Evolutionary conservation across 1,139 yeast species (phyloP).

Genomic region (Pichia kudriavzevii): DNA sequence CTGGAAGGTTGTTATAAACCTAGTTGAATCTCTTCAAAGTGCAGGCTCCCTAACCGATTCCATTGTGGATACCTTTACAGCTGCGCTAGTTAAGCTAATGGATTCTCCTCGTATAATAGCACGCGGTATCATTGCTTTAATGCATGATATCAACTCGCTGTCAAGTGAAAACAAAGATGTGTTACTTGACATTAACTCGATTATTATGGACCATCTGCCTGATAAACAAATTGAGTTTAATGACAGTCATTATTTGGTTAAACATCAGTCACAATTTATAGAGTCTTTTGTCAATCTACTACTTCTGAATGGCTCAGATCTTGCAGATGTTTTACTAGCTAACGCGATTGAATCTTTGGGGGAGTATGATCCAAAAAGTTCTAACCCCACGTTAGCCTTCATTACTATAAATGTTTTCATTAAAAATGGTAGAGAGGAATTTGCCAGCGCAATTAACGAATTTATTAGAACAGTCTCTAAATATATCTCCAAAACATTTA

Average conservation of each 20-base stretch:
- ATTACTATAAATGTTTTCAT: slow-evolving; percentile 25
- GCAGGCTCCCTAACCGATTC: slow-evolving; percentile 3
- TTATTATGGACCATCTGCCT: slow-evolving; percentile 21
- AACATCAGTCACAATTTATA: slow-evolving; percentile 14
- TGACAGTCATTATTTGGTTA: slow-evolving; percentile 11
- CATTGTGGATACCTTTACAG: slow-evolving; percentile 10
- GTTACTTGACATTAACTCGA: slow-evolving; percentile 19
- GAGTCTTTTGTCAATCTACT: slow-evolving; percentile 21
- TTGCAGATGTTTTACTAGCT: slow-evolving; percentile 16
- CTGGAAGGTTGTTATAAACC: slow-evolving; percentile 21
- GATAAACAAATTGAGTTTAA: slow-evolving; percentile 12
- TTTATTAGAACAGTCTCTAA: slow-evolving; percentile 29
- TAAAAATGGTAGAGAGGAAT: slow-evolving; percentile 17
- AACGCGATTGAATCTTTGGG: slow-evolving; percentile 22
- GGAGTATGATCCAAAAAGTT: slow-evolving; percentile 13
- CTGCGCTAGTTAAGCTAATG: slow-evolving; percentile 12
- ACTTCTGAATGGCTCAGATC: slow-evolving; percentile 11
- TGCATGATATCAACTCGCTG: slow-evolving; percentile 13
- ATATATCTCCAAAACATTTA: slow-evolving; percentile 24
- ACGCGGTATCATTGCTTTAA: slow-evolving; percentile 4
- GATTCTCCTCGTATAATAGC: slow-evolving; percentile 19
- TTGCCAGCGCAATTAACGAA: slow-evolving; percentile 21
- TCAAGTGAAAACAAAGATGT: slow-evolving; percentile 17
- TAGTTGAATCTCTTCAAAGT: slow-evolving; percentile 6
- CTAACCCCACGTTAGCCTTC: slow-evolving; percentile 23